phyloP scores from a whole-genome alignment of 2,329 filamentous ascomycete species.

The Epichloe bromicola region DNA sequence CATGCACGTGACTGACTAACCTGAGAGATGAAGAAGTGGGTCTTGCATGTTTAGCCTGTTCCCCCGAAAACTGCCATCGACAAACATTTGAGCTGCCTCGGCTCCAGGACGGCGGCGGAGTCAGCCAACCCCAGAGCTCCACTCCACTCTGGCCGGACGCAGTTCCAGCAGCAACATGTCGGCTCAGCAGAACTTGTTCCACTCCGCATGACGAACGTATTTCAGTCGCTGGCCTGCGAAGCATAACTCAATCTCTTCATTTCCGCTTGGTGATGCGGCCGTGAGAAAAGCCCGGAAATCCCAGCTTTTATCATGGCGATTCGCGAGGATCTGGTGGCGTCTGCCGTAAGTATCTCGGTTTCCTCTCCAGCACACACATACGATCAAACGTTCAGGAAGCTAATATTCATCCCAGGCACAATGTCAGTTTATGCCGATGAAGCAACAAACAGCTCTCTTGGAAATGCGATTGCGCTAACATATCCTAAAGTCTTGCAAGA shows the following conservation, averaged over 20 bases:
- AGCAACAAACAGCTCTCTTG: background rate
- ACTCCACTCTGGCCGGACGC: conserved; percentile 9
- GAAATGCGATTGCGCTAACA: background rate
- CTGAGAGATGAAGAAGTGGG: background rate
- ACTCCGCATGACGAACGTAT: conserved; percentile 3
- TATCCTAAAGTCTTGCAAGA: conserved; percentile 69
- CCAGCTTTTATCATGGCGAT: conserved; percentile 50
- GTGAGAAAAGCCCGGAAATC: conserved; percentile 7
- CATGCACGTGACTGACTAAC: conserved; percentile 14
- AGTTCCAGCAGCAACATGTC: conserved; percentile 13
- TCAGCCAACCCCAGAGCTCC: conserved; percentile 5
- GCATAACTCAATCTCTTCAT: conserved; percentile 1
- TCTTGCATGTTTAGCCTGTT: background rate
- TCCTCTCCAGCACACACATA: background rate
- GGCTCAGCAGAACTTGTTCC: conserved; percentile 10
- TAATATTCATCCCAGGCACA: conserved; percentile 21
- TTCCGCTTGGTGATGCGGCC: conserved; percentile 12
- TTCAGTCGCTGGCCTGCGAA: background rate
- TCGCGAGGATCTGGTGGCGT: conserved; percentile 83
- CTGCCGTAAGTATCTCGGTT: conserved; percentile 44
- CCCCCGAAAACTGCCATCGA: background rate
- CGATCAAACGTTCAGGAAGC: background rate
- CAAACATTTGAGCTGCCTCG: conserved; percentile 15
- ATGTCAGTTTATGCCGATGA: conserved; percentile 22
- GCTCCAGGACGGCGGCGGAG: conserved; percentile 10